These are phyloP conservation scores for Pestalotiopsis sp. DNA, from an alignment of 2,329 filamentous ascomycete species.

Conservation along the genomic window DNA sequence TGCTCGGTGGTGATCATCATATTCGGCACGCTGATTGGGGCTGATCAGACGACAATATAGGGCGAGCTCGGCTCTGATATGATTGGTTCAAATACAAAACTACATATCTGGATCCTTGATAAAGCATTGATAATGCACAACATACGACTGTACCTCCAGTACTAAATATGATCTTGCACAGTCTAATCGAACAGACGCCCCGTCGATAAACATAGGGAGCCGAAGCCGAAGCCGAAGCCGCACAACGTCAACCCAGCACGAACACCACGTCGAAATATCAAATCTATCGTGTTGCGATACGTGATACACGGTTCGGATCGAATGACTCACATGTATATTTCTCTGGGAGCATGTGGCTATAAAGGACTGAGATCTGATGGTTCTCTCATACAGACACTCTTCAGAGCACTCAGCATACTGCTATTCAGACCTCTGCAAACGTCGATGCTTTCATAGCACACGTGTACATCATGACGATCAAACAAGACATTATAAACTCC, in stretches of 20 bases:
- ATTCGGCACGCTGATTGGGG: slow-evolving; percentile 30
- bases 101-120: neutral
- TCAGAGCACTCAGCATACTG: neutral
- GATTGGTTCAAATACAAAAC: neutral
- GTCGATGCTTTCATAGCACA: neutral
- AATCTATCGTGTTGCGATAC: neutral
- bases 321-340: neutral
- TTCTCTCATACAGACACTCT: neutral
- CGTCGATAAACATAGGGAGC: neutral
- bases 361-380: neutral
- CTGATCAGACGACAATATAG: slow-evolving; percentile 8
- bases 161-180: neutral
- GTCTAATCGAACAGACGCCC: neutral
- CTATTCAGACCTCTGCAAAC: neutral
- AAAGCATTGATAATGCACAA: neutral
- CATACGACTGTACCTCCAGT: neutral
- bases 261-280: neutral
- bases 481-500: neutral
- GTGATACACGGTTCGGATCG: neutral
- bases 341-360: neutral
- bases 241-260: neutral
- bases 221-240: slow-evolving; percentile 4
- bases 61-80: neutral
- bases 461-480: neutral
- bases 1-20: slow-evolving; percentile 29